These are phyloP conservation scores for Pneumocystis carinii DNA, from an alignment of 1,139 yeast genomes.

Conservation along the genomic window DNA sequence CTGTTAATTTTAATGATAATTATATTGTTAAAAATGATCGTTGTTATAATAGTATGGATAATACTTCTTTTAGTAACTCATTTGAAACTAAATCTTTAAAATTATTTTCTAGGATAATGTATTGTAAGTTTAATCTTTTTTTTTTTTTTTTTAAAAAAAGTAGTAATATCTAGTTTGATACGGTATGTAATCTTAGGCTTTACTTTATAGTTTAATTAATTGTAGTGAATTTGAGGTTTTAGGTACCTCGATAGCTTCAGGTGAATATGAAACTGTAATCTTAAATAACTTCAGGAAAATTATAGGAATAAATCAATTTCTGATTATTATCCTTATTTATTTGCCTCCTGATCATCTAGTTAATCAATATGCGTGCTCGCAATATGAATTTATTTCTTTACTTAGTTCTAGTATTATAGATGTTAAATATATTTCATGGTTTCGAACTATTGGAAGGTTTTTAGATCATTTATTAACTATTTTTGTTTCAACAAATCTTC, in stretches of 20 bases:
- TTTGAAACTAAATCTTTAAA: background rate
- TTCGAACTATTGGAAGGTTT: background rate
- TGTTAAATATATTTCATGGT: background rate
- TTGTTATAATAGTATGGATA: background rate
- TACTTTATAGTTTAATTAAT: background rate
- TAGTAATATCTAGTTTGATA: background rate
- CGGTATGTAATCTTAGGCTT: background rate
- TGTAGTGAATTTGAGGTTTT: background rate
- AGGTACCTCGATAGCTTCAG: background rate
- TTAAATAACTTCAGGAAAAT: background rate
- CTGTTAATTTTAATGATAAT: background rate
- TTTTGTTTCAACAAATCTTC: background rate
- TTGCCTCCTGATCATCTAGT: background rate
- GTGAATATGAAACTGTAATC: background rate
- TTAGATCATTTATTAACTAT: background rate
- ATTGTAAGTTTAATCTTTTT: background rate
- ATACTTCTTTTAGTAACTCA: background rate
- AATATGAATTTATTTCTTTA: background rate
- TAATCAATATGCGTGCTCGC: background rate
- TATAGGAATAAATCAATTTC: constrained; percentile 1
- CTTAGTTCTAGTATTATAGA: background rate
- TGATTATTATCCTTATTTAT: background rate
- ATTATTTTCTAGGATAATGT: background rate
- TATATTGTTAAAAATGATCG: background rate
- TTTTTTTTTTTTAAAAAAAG: background rate